These are phyloP conservation scores for Phenoliferia sp. DNA, from an alignment of 1,284 basidiomycete species.

Conservation along the genomic window DNA sequence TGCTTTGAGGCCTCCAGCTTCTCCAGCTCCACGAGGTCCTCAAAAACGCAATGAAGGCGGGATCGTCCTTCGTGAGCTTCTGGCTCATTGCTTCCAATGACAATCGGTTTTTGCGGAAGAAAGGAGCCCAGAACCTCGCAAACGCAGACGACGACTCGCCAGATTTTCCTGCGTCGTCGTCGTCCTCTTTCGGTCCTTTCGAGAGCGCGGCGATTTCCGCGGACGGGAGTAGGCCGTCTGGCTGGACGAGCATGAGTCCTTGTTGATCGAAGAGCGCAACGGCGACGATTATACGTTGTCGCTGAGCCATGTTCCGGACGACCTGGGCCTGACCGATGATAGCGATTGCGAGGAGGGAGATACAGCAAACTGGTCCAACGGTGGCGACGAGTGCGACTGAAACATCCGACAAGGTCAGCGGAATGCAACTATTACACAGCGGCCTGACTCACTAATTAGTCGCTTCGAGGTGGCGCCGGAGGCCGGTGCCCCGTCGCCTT, in stretches of 20 bases:
- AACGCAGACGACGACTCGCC: slow-evolving; percentile 4
- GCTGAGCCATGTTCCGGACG: slow-evolving; percentile 37
- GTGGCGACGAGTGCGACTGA: slow-evolving; percentile 44
- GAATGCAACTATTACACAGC: no score
- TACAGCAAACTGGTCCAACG: slow-evolving; percentile 45
- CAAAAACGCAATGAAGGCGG: slow-evolving; percentile 46
- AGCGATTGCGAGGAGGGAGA: slow-evolving; percentile 44
- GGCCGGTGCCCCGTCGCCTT: not conserved
- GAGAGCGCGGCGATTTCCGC: slow-evolving; percentile 23
- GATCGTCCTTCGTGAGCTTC: slow-evolving; percentile 45
- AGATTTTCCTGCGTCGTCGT: not conserved
- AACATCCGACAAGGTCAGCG: not conserved
- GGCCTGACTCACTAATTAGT: slow-evolving; percentile 16
- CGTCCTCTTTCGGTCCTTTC: slow-evolving; percentile 11
- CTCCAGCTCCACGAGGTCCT: slow-evolving; percentile 47
- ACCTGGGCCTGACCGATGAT: slow-evolving; percentile 41
- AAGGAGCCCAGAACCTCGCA: not conserved
- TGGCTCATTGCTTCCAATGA: slow-evolving; percentile 22
- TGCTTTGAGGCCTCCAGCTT: slow-evolving; percentile 10
- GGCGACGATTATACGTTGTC: slow-evolving; percentile 47
- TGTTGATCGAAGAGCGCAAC: slow-evolving; percentile 45
- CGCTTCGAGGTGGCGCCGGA: slow-evolving; percentile 15
- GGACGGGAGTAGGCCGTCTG: slow-evolving; percentile 46
- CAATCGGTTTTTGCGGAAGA: not conserved
- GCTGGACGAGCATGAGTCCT: slow-evolving; percentile 44